Evolutionary conservation across 257 asterid species (phyloP).

Genomic region (Ligustrum vulgare): DNA sequence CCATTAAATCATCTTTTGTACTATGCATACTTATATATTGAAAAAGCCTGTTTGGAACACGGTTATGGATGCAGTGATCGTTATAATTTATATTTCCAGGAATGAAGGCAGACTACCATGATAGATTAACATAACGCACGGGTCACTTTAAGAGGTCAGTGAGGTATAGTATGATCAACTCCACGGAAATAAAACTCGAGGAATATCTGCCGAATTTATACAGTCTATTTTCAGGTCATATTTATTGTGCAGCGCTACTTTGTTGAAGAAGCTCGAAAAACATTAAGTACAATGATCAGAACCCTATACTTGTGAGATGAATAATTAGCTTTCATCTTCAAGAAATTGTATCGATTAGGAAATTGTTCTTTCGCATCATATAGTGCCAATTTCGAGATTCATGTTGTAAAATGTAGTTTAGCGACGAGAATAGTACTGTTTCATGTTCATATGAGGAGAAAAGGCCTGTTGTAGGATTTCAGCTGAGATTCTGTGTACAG

Average conservation of each 20-base stretch:
- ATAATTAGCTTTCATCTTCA: background rate
- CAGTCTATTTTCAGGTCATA: background rate
- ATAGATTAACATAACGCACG: background rate
- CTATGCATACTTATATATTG: background rate
- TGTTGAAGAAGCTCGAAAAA: too few species aligned
- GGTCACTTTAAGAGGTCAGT: background rate
- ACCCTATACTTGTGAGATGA: background rate
- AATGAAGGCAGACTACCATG: background rate
- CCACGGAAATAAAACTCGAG: background rate
- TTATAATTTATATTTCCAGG: background rate
- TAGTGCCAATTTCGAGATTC: background rate
- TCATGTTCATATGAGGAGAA: background rate
- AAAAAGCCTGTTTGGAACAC: background rate
- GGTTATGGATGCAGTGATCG: background rate
- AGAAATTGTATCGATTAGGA: background rate
- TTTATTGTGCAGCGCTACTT: background rate
- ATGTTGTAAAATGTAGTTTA: background rate
- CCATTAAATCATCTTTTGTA: background rate
- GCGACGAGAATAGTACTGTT: background rate
- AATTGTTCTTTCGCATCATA: slow-evolving; percentile 3
- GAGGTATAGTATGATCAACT: background rate
- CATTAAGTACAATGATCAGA: background rate
- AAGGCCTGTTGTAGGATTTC: background rate
- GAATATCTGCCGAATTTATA: background rate
- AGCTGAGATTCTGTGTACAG: background rate